Base-by-base conservation (phyloP, 176 grass and related monocot species). In the Cenchrus fungigraminus region DNA sequence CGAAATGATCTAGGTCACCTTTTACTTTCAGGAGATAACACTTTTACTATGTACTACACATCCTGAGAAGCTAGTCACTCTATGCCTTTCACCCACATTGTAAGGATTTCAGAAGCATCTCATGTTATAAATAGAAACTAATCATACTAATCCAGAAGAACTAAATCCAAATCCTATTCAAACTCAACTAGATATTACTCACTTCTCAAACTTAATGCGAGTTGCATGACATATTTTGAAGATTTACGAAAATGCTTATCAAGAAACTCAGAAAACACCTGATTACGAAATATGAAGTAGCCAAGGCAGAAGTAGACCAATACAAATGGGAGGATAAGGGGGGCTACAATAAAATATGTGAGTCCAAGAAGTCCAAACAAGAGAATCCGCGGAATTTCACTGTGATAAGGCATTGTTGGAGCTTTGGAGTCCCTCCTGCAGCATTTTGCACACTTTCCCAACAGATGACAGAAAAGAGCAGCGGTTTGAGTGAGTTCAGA, bases 311-410 rank as follows among this genome's bases (percentile, higher is more conserved):
- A 96, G 88, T 89, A 99, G 81, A 94, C 82, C 90, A 96, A 77
- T 65, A 94, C 90, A 84, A 99, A 99, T 79, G 94, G 97, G 19
- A 99, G 88, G 77, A 99, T 96, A 74, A 96, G 73, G 64, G 93
- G 97, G 16, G 94, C 74, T 81, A 99, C 87, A 93, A 99, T 85
- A 76, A 92, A 92, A 84, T 99, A 94, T 69, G 90, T 86, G 6
- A 99, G 53, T 9, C 97, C 97, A 73, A 99, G 71, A 67, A 99
- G 90, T 78, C 88, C 91, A 91, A 99, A 96, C 82, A 94, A 92
- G 25, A 96, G 91, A 91, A 99, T 82, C 59, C 86, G 81, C 28
- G 94, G 94, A 85, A 99, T 99, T 94, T 99, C 97, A 84, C 91
- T 99, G 75, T 96, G 73, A 79, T 99, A 99, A 59, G 77, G 68